Percentiles rank a stretch among this genome's conserved stretches.
phyloP scores from a whole-genome alignment of 108 stramenopile species.

The Cylindrotheca closterium region DNA sequence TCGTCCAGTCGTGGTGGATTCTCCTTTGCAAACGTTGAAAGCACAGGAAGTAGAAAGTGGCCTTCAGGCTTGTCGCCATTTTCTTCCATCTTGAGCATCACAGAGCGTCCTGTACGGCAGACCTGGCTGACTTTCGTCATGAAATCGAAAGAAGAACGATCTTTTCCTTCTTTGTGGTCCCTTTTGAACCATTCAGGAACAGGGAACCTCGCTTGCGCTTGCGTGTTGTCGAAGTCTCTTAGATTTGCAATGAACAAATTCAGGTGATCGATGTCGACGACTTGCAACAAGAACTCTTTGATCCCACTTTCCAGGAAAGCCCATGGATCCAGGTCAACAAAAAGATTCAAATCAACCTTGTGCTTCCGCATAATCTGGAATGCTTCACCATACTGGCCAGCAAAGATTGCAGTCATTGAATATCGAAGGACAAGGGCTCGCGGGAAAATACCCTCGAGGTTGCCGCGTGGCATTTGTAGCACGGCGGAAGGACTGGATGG shows the following conservation, averaged over 20 bases:
- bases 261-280: constrained; percentile 69
- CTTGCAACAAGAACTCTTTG: constrained; percentile 48
- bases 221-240: constrained; percentile 66
- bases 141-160: constrained; percentile 45
- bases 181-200: constrained; percentile 61
- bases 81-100: constrained; percentile 64
- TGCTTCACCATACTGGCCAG: constrained; percentile 52
- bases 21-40: constrained; percentile 90
- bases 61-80: constrained; percentile 45
- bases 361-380: constrained; percentile 82
- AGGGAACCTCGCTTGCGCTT: constrained; percentile 58
- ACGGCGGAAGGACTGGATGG: constrained; percentile 63
- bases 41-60: constrained; percentile 77
- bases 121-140: constrained; percentile 75
- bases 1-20: constrained; percentile 76
- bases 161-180: constrained; percentile 7
- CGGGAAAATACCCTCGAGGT: constrained; percentile 81
- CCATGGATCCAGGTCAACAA: constrained; percentile 70
- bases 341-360: constrained; percentile 83
- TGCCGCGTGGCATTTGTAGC: constrained; percentile 85
- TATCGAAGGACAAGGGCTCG: constrained; percentile 76
- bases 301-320: constrained; percentile 65
- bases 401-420: constrained; percentile 57
- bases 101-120: constrained; percentile 57
- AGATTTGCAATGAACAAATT: constrained; percentile 85